Evolutionary conservation across 345 rosid genomes (phyloP).

Genomic region (Litchi chinensis): DNA sequence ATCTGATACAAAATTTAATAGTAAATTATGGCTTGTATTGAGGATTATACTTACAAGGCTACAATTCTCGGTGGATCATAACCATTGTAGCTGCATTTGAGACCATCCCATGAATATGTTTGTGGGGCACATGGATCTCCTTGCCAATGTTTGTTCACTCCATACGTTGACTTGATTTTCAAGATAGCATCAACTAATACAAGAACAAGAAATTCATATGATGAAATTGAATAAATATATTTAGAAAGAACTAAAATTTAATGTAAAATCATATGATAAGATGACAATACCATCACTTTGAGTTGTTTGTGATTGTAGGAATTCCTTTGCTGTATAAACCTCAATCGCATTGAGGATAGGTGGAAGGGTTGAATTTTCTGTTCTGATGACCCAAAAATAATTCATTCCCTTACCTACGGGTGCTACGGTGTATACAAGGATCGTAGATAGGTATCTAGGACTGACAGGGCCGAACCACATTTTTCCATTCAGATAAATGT

Average conservation of each 20-base stretch:
- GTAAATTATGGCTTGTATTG: background rate
- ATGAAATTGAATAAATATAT: background rate
- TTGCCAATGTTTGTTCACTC: constrained; percentile 1
- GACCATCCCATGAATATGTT: background rate
- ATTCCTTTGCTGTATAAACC: background rate
- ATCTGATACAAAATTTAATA: background rate
- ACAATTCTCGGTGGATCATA: background rate
- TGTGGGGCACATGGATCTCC: background rate
- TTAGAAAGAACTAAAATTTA: too few species aligned
- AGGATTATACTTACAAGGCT: background rate
- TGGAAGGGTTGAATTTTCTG: background rate
- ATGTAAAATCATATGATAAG: background rate
- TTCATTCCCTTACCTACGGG: background rate
- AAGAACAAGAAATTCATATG: background rate
- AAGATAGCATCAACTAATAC: background rate
- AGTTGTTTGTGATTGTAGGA: background rate
- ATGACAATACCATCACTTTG: background rate
- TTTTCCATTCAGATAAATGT: background rate
- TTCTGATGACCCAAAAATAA: background rate
- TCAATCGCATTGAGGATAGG: background rate
- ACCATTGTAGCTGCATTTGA: background rate
- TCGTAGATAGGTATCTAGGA: background rate
- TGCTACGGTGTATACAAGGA: background rate
- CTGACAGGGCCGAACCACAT: background rate
- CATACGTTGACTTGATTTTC: background rate